Conservation (phyloP, 192 early-diverging fungal species). For the Chytriomyces confervae region DNA sequence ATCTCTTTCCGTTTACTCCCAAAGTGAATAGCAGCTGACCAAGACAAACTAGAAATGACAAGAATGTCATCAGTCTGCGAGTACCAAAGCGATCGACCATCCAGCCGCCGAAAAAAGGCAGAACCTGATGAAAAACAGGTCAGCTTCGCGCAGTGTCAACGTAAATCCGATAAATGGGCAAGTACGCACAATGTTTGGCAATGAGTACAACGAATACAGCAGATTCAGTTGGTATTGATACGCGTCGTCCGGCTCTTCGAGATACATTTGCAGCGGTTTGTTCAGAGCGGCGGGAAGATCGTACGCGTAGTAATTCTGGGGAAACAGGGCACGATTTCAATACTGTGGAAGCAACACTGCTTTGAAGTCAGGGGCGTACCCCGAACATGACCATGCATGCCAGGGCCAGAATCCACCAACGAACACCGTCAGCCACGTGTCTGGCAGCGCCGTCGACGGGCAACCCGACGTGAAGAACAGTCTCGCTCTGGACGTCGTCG, state of each 20-base stretch:
- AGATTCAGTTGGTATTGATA: slow-evolving; percentile 52
- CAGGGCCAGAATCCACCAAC: slow-evolving; percentile 47
- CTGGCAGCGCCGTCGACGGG: background rate
- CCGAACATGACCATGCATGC: slow-evolving; percentile 46
- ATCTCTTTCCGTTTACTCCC: slow-evolving; percentile 41
- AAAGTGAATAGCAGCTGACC: slow-evolving; percentile 60
- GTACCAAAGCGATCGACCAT: slow-evolving; percentile 55
- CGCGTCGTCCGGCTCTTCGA: slow-evolving; percentile 39
- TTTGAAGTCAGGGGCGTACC: background rate
- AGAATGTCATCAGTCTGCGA: slow-evolving; percentile 44
- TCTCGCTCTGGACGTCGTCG: background rate
- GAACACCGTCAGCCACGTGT: slow-evolving; percentile 1
- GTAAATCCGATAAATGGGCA: background rate
- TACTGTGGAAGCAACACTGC: background rate
- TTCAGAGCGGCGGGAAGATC: slow-evolving; percentile 55
- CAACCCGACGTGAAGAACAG: background rate
- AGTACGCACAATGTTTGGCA: slow-evolving; percentile 59
- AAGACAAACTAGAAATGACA: slow-evolving; percentile 42
- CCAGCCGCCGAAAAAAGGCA: slow-evolving; percentile 63
- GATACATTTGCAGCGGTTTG: slow-evolving; percentile 40
- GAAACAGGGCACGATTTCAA: slow-evolving; percentile 3
- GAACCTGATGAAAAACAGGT: slow-evolving; percentile 25
- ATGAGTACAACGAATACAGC: slow-evolving; percentile 62
- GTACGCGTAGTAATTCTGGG: slow-evolving; percentile 46
- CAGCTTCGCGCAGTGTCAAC: background rate